Base-by-base conservation (phyloP, 2,329 filamentous ascomycete species). In the Rhinocladiella similis region DNA sequence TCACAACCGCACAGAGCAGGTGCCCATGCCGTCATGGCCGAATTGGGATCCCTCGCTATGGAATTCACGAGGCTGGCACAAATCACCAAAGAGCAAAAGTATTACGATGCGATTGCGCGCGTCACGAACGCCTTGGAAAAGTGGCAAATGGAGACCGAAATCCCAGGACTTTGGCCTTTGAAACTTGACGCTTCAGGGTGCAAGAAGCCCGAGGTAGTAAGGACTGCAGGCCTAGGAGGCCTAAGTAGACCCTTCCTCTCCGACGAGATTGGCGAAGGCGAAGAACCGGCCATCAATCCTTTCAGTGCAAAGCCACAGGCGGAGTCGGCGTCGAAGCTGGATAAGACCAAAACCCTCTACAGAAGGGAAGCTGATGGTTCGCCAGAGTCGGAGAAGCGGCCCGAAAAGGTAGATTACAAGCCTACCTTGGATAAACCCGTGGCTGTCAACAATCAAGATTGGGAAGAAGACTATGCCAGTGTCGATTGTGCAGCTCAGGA, bases 61-160 rank as follows among this genome's bases (percentile, higher is more conserved):
- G 92, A 97, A 70, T 96, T 97, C 70, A 96, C 91, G 1, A 84
- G 91, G 14, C 80, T 97, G 43, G 89, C 91, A 7, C 92, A 97
- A 72, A 77, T 97, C 61, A 96, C 92, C 0, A 84, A 85, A 55
- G 79, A 93, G 57, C 74, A 87, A 64, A 91, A 87, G 69, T 97
- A 95, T 73, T 97, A 95, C 68, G 92, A 96, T 73, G 91, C 91
- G 14, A 80, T 96, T 59, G 89, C 90, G 47, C 86, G 91, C 57
- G 89, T 97, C 66, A 95, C 90, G 16, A 80, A 96, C 68, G 87
- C 86, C 6, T 80, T 97, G 22, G 83, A 91, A 60, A 82, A 87
- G 50, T 84, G 87, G 74, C 90, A 96, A 73, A 83, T 85, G 64
- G 71, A 77, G 3, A 92, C 88, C 1, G 79, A 80, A 2, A 75